phyloP scores from a whole-genome alignment of 179 eudicot species.

The Silene noctiflora region DNA sequence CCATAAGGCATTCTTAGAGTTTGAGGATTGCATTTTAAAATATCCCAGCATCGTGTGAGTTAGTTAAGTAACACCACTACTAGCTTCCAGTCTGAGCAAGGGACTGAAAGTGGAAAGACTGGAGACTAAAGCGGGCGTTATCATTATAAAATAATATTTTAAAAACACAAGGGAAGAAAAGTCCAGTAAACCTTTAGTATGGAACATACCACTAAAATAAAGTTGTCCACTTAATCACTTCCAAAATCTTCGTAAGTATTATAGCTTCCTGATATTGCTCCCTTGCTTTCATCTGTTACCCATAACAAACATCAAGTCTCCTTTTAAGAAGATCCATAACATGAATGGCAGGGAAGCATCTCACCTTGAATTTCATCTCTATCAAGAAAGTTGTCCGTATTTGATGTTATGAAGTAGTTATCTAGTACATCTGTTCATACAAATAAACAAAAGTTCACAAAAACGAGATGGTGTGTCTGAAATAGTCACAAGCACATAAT shows the following conservation, averaged over 20 bases:
- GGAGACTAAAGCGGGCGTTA: neutral
- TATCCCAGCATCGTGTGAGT: neutral
- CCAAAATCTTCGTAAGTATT: conserved; percentile 60
- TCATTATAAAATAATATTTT: neutral
- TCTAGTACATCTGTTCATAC: conserved; percentile 52
- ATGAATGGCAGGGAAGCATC: conserved; percentile 13
- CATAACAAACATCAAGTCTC: conserved; percentile 24
- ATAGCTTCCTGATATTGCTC: conserved; percentile 62
- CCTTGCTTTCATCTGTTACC: conserved; percentile 52
- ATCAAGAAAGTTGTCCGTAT: conserved; percentile 50
- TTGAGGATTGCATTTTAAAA: neutral
- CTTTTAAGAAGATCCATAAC: conserved; percentile 13
- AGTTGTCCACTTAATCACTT: conserved; percentile 40
- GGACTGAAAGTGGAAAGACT: neutral
- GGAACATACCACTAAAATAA: conserved; percentile 28
- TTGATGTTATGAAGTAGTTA: conserved; percentile 48
- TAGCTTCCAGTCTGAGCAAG: neutral
- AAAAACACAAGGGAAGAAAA: neutral
- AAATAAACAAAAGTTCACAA: conserved; percentile 19
- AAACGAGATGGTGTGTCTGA: neutral
- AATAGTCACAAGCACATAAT: neutral
- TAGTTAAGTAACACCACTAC: neutral
- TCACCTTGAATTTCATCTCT: conserved; percentile 62
- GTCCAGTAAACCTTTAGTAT: neutral
- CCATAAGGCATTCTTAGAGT: too few species aligned